Evolutionary conservation across 176 grass and related monocot genomes (phyloP), one percentile per base, ranked within the genome.

Genomic region (Oryza coarctata): DNA sequence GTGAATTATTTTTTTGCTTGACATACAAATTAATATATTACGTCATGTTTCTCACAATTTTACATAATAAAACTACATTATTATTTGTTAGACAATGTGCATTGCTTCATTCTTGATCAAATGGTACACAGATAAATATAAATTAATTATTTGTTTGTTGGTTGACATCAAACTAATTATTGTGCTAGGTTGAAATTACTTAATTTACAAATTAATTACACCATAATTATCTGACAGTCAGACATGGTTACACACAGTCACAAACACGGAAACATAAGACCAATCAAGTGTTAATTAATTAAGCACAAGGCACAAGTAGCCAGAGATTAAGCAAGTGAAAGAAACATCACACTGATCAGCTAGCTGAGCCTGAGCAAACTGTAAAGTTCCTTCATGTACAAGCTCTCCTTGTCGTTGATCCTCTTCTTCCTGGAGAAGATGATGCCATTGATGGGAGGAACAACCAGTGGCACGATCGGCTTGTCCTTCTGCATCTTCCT

Each of bases 401-500:
- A 17, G 34, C 89, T 82, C 65, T 91, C 79, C 70, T 69, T 91
- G 38, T 89, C 80, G 27, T 89, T 85, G 9, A 10, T 75, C 78
- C 17, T 87, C 80, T 62, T 91, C 81, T 81, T 89, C 82, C 64
- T 93, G 1, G 86, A 84, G 74, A 94, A 97, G 0, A 91, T n/a
- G 44, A 93, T 38, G 76, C 81, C 88, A 17, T 32, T 82, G 61
- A 94, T 63, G 15, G 94, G 78, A 3, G 88, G 88, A 3, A 78
- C 60, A 43, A 89, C 33, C 12, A 89, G 86, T 3, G 92, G 95
- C 66, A 98, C 76, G 39, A 98, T 90, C 7, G 95, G 90, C 73
- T 94, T 98, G 79, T 81, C 81, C 92, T 97, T 89, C 77, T 75
- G 84, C 80, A 34, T 23, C 78, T 91, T 93, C 76, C 72, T 87